Percentiles rank a stretch among this genome's conserved stretches.
Evolutionary conservation across 495 filamentous ascomycete genomes (phyloP).

Genomic region (Pseudomonodictys pantanalensis): DNA sequence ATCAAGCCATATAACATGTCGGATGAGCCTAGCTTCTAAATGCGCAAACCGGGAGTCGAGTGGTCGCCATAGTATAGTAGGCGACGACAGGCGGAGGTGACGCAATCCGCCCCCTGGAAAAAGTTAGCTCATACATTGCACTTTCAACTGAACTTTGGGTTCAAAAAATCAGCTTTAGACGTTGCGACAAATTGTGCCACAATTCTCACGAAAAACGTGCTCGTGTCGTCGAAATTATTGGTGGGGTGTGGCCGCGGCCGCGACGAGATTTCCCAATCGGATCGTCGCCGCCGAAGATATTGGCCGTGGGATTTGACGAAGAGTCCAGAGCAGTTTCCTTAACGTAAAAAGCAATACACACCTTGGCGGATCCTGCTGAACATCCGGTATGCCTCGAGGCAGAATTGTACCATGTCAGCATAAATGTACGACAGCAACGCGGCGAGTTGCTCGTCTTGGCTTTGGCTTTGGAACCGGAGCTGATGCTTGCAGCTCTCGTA

Average conservation of each 20-base stretch:
- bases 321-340: neutral
- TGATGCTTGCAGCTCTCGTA: conserved; percentile 8
- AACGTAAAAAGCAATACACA: conserved; percentile 14
- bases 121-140: conserved; percentile 4
- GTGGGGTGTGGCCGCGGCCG: neutral
- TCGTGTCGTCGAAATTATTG: neutral
- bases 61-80: conserved; percentile 17
- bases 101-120: conserved; percentile 23
- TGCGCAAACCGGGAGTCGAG: conserved; percentile 23
- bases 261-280: neutral
- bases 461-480: neutral
- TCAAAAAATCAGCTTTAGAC: neutral
- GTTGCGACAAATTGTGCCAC: conserved; percentile 1
- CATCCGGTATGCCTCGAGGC: conserved; percentile 23
- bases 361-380: conserved; percentile 9
- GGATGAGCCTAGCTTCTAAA: conserved; percentile 9
- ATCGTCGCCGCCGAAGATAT: too few species aligned
- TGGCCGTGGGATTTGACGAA: too few species aligned
- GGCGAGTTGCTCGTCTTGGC: neutral
- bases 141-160: conserved; percentile 3
- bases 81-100: conserved; percentile 4
- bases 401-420: conserved; percentile 27
- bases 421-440: conserved; percentile 26
- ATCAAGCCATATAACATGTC: conserved; percentile 24
- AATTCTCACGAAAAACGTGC: neutral